These are phyloP conservation scores for Rhynchospora pubera DNA, from an alignment of 176 grass and related monocot genomes.

Conservation along the genomic window DNA sequence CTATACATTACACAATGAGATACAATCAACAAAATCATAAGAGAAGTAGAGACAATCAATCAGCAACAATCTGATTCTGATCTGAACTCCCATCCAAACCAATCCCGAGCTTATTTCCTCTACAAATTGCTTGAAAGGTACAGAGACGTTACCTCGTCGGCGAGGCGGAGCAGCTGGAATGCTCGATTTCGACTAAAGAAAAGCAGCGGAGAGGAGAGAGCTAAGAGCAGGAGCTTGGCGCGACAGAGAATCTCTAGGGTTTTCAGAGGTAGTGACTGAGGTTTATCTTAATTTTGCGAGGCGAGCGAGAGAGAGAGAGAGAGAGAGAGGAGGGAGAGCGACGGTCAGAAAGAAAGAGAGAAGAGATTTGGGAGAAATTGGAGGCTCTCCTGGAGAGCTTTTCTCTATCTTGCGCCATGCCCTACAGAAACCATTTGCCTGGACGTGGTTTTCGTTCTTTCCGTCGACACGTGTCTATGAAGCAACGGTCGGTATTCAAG, in stretches of 20 bases:
- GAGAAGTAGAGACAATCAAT: not conserved
- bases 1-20: not conserved
- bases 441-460: not conserved
- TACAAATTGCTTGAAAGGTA: not conserved
- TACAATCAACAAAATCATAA: not conserved
- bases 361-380: constrained; percentile 16
- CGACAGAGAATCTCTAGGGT: constrained; percentile 1
- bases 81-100: not conserved
- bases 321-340: not conserved
- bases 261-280: constrained; percentile 4
- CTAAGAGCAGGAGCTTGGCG: not conserved
- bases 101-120: not conserved
- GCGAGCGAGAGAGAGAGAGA: not conserved
- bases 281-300: constrained; percentile 7
- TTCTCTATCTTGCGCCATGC: constrained; percentile 9
- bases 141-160: not conserved
- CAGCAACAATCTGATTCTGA: not conserved
- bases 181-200: not conserved
- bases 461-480: not conserved
- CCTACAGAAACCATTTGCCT: not conserved
- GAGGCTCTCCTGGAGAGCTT: constrained; percentile 5
- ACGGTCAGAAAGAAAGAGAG: constrained; percentile 2
- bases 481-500: not conserved
- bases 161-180: not conserved
- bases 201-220: not conserved